These are phyloP conservation scores for Colletotrichum kahawae DNA, from an alignment of 2,329 filamentous ascomycete species.

Conservation along the genomic window DNA sequence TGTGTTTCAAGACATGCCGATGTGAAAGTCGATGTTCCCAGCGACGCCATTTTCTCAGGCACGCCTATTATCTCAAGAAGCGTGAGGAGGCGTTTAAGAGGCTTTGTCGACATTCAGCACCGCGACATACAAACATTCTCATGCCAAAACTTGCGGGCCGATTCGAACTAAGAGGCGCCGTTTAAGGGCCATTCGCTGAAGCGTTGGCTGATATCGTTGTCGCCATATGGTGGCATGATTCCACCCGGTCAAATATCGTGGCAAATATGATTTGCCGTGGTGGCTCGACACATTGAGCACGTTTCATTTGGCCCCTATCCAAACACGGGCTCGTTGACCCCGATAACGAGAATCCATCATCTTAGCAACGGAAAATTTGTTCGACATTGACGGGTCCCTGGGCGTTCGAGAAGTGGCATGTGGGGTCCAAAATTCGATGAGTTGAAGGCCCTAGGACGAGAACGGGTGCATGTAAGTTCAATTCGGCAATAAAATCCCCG, in stretches of 20 bases:
- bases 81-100: not conserved
- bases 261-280: not conserved
- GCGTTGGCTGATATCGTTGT: not conserved
- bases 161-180: not conserved
- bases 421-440: conserved; percentile 7
- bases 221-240: not conserved
- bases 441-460: not conserved
- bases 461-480: not conserved
- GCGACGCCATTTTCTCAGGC: not conserved
- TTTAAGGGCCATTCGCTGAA: not conserved
- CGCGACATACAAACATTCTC: not conserved
- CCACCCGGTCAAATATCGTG: not conserved
- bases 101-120: not conserved
- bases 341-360: conserved; percentile 1
- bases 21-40: not conserved
- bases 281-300: not conserved
- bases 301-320: conserved; percentile 16
- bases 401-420: conserved; percentile 9
- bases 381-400: not conserved
- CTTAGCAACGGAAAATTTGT: conserved; percentile 14
- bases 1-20: conserved; percentile 3
- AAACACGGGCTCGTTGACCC: not conserved
- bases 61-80: not conserved
- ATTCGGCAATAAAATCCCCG: conserved; percentile 14
- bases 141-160: not conserved